These are phyloP conservation scores for Dactylonectria estremocensis DNA, from an alignment of 2,329 filamentous ascomycete genomes.

Conservation along the genomic window DNA sequence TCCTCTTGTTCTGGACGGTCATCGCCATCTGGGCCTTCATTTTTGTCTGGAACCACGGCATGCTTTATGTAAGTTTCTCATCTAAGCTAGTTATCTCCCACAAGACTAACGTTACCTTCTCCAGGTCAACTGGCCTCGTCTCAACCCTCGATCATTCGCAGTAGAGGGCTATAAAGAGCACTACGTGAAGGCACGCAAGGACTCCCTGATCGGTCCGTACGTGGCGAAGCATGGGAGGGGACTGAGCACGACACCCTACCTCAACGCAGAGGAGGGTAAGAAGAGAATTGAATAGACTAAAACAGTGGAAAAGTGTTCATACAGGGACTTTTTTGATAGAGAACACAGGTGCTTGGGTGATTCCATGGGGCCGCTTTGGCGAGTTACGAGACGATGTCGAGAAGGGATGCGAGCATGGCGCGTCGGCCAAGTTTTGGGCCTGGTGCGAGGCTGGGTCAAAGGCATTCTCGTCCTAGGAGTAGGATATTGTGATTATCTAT, in stretches of 20 bases:
- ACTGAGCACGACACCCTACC: constrained; percentile 84
- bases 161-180: constrained; percentile 92
- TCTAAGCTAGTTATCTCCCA: not conserved
- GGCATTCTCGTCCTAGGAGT: too few relatives aligned
- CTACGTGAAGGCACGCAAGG: constrained; percentile 84
- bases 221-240: constrained; percentile 82
- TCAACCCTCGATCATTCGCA: constrained; percentile 90
- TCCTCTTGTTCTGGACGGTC: constrained; percentile 84
- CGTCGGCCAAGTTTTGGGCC: too few relatives aligned
- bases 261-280: constrained; percentile 96
- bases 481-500: too few relatives aligned
- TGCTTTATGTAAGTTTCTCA: constrained; percentile 85
- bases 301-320: too few relatives aligned
- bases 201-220: constrained; percentile 85
- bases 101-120: constrained; percentile 29
- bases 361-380: too few relatives aligned
- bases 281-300: constrained; percentile 93
- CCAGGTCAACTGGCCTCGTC: constrained; percentile 98
- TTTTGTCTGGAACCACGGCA: constrained; percentile 88
- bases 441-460: too few relatives aligned
- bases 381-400: too few relatives aligned
- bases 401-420: too few relatives aligned
- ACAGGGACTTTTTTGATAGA: too few relatives aligned
- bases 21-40: constrained; percentile 79
- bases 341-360: too few relatives aligned